A percentile compares a stretch with the other conserved stretches of the same genome.
These are phyloP conservation scores for Eleusine coracana DNA, from an alignment of 176 grass and related monocot species.

Conservation along the genomic window DNA sequence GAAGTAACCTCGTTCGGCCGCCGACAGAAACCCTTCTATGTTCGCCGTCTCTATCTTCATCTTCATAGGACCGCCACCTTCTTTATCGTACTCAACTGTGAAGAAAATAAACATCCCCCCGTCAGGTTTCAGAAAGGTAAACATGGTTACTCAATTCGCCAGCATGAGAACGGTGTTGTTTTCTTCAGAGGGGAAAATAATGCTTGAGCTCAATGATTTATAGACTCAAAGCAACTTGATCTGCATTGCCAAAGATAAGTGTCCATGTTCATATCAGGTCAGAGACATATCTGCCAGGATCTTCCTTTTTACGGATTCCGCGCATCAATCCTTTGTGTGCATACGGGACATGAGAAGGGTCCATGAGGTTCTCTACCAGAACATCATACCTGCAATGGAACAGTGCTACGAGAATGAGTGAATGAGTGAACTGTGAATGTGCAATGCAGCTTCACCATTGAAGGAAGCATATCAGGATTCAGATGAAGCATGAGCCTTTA, in stretches of 20 bases:
- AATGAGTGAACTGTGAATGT: conserved; percentile 6
- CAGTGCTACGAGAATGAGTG: neutral
- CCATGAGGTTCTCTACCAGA: conserved; percentile 84
- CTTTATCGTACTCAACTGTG: conserved; percentile 72
- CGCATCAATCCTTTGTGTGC: conserved; percentile 74
- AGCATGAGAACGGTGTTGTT: neutral
- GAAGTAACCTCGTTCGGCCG: neutral
- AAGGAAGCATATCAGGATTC: neutral
- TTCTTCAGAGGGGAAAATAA: neutral
- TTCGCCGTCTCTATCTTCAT: conserved; percentile 58
- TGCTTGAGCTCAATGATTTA: neutral
- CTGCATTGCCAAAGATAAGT: neutral
- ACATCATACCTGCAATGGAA: conserved; percentile 69
- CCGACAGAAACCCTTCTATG: conserved; percentile 57
- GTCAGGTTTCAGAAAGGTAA: neutral
- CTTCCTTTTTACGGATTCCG: conserved; percentile 36
- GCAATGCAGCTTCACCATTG: neutral
- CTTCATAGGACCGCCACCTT: conserved; percentile 66
- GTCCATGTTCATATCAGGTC: neutral
- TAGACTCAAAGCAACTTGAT: neutral
- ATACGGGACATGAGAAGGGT: conserved; percentile 81
- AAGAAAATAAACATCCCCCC: conserved; percentile 20
- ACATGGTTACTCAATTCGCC: neutral
- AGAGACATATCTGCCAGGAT: conserved; percentile 81
- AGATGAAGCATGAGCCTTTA: conserved; percentile 11